Evolutionary conservation across 1,284 basidiomycete species (phyloP), one percentile per base, ranked within the genome.

Genomic region (Rhodotorula sp.): DNA sequence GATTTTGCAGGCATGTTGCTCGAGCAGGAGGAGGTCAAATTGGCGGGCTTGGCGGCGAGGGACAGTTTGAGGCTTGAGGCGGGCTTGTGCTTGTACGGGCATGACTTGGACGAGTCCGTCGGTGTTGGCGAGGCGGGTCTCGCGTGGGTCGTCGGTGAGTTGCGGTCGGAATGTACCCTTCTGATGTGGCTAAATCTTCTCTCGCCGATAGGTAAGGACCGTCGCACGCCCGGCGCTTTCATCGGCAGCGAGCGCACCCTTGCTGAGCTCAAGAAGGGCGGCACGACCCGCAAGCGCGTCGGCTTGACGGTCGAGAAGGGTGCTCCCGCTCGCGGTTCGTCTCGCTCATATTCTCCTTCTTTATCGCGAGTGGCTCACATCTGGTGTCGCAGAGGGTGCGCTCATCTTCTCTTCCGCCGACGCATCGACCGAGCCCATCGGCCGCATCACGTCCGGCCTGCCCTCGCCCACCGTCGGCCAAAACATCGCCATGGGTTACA

Each of bases 401-500:
- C 87, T 87, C 76, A 87, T 97, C 55, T 87, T 88, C 75, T 82
- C 84, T 11, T 46, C 85, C 0, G n/a, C 85, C 0, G 82, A 83
- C 20, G 84, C 83, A 19, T 79, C 81, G 19, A 84, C 88, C 59
- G n/a, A 46, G 1, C 82, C 84, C 70, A 85, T 91, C 71, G 91
- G 92, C 36, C 78, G 82, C 19, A 86, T 98, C 49, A 98, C 95
- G 0, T 97, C 93, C 0, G 95, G 95, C 61, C 97, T 98, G 70
- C 96, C 96, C 11, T 94, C 92, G 1, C 94, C 94, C 0, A 90
- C 92, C 2, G 83, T 94, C 2, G 88, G 87, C 6, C 88, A 89
- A 80, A 97, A 99, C 82, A 92, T 99, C 77, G 92, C 94, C 11
- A 99, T 99, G 95, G 95, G 89, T 0, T 95, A 97, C 78, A 86